Percentiles rank a stretch among this genome's conserved stretches.
phyloP scores from a whole-genome alignment of 2,329 filamentous ascomycete species.

The Arthrobotrys conoides region DNA sequence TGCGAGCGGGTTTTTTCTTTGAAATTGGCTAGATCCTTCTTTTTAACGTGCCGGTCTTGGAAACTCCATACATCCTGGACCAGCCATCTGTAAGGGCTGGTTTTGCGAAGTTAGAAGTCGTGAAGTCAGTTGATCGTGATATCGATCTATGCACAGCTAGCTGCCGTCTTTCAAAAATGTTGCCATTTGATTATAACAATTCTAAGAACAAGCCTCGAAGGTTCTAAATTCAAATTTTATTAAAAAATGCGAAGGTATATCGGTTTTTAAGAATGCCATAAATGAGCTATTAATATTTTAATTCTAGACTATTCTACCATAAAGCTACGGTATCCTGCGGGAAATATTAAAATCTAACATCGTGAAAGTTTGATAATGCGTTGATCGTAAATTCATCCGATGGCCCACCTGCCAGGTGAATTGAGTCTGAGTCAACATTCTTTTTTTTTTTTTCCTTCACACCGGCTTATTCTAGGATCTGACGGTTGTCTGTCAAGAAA shows the following conservation, averaged over 20 bases:
- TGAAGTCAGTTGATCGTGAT: too few relatives aligned
- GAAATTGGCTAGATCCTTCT: background rate
- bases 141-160: too few relatives aligned
- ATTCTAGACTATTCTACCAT: too few relatives aligned
- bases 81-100: background rate
- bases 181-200: background rate
- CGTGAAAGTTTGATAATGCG: background rate
- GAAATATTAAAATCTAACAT: background rate
- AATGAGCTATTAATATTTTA: too few relatives aligned
- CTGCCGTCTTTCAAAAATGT: background rate
- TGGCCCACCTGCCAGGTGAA: background rate
- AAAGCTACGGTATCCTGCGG: too few relatives aligned
- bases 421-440: too few relatives aligned
- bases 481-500: background rate
- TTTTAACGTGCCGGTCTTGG: conserved; percentile 35
- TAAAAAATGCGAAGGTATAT: too few relatives aligned
- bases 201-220: background rate
- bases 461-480: background rate
- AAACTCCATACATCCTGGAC: background rate
- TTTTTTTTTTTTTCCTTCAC: background rate
- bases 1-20: background rate
- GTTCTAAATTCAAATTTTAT: too few relatives aligned
- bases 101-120: too few relatives aligned
- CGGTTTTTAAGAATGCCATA: too few relatives aligned
- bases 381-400: background rate